Base-by-base conservation (phyloP, 768 basidiomycete species). In the Cystobasidium ongulense region DNA sequence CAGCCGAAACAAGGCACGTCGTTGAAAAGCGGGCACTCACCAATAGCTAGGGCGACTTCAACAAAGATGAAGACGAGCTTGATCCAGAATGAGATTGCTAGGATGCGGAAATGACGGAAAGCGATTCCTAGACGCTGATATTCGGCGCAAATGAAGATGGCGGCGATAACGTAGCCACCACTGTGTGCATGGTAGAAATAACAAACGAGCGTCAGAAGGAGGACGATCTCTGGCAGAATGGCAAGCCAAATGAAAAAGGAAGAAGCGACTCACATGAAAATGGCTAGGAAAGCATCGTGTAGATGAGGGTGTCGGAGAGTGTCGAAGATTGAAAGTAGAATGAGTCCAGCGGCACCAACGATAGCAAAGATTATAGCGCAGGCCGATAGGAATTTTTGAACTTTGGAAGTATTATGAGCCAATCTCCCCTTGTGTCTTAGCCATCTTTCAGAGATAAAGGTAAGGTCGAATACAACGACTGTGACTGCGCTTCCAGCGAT, bases 281-380 rank as follows among this genome's bases (percentile, higher is more conserved):
- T 81, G 29, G 89, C 83, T 18, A 91, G 84, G 76, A 89, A 90
- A 13, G 81, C 75, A 21, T 86, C 80, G 78, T 91, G 90, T 5
- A 83, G 78, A 31, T 79, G 82, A 1, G 82, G 83, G 1, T 71
- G 68, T 1, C 85, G 84, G 73, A 84, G 83, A 0, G 88, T 88
- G 78, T 91, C 90, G 78, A 90, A 88, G 1, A 89, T 82, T 3
- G 89, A 87, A 0, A 91, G 84, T 0, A 90, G 82, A 63, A 88
- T 86, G 61, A 91, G 85, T 0, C 88, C 89, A 0, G 77, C 73
- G 50, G 86, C 88, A 21, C 88, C 89, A 35, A 89, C 82, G 74
- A 87, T 80, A 0, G 88, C 84, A 13, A 87, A 86, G 21, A 86
- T 68, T 35, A 89, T 84, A 8, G 90, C 86, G n/a, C 90, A 82